Evolutionary conservation across 768 basidiomycete genomes (phyloP).

Genomic region (Lentinula boryana): DNA sequence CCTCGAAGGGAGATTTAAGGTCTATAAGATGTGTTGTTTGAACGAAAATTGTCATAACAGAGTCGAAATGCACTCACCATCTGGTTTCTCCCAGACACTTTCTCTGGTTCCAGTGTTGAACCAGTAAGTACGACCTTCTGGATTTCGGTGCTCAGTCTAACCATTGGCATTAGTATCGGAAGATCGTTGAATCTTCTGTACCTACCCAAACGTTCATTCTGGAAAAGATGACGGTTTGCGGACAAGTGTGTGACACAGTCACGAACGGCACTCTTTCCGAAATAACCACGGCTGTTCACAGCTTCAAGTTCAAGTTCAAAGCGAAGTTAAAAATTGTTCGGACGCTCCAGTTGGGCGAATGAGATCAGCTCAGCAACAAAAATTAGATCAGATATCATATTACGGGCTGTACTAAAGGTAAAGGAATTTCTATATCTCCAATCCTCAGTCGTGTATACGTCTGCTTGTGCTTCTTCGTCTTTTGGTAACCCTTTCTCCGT

Average conservation of each 20-base stretch:
- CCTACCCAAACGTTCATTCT: conserved; percentile 7
- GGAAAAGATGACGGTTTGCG: not conserved
- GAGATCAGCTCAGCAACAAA: not conserved
- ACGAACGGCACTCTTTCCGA: not conserved
- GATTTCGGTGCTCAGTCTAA: conserved; percentile 90
- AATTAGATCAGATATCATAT: not conserved
- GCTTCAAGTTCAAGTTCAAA: not conserved
- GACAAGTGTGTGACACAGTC: not conserved
- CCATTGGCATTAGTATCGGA: not conserved
- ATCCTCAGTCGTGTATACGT: conserved; percentile 93
- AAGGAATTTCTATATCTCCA: conserved; percentile 60
- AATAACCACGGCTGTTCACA: not conserved
- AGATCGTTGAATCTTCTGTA: not conserved
- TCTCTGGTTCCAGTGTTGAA: conserved; percentile 84
- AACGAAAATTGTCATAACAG: not conserved
- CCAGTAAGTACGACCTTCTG: conserved; percentile 98
- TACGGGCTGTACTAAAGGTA: conserved; percentile 9
- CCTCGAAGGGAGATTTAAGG: conserved; percentile 90
- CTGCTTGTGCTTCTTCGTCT: conserved; percentile 90
- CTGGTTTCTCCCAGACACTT: conserved; percentile 98
- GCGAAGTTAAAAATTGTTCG: not conserved
- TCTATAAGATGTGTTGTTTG: conserved; percentile 35
- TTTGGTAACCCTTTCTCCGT: conserved; percentile 95
- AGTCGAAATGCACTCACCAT: conserved; percentile 44
- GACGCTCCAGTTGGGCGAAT: not conserved